Percentiles rank a stretch among this genome's conserved stretches.
phyloP scores from a whole-genome alignment of 805 yeast genomes.

The Huiozyma sinensis region DNA sequence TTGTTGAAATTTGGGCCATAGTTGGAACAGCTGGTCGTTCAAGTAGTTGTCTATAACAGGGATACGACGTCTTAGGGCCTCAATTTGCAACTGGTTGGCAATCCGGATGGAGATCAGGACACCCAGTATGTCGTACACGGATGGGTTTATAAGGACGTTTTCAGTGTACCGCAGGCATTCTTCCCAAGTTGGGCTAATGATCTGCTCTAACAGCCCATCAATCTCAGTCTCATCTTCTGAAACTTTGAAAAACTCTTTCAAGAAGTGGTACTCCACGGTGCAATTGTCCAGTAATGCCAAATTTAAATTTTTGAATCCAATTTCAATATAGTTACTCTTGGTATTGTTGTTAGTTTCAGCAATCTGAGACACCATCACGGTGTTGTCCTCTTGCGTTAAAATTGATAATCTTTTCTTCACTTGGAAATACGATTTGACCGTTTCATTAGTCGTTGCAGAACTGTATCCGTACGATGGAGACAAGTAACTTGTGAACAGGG shows the following conservation, averaged over 20 bases:
- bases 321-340: constrained; percentile 57
- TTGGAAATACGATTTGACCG: constrained; percentile 44
- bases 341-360: constrained; percentile 66
- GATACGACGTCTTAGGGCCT: constrained; percentile 55
- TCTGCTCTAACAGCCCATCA: constrained; percentile 36
- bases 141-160: constrained; percentile 21
- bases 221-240: constrained; percentile 33
- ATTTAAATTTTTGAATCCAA: constrained; percentile 61
- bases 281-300: constrained; percentile 67
- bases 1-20: constrained; percentile 83
- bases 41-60: constrained; percentile 61
- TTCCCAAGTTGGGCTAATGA: constrained; percentile 43
- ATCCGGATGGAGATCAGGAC: constrained; percentile 64
- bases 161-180: constrained; percentile 41
- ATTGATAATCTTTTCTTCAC: constrained; percentile 53
- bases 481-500: constrained; percentile 21
- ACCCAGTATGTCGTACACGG: constrained; percentile 66
- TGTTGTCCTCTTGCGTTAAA: constrained; percentile 41
- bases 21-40: constrained; percentile 47
- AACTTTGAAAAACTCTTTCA: constrained; percentile 57
- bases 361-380: constrained; percentile 71
- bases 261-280: constrained; percentile 63
- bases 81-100: constrained; percentile 52
- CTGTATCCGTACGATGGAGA: constrained; percentile 11
- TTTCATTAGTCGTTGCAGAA: constrained; percentile 13